A percentile compares a stretch with the other conserved stretches of the same genome.
phyloP scores from a whole-genome alignment of 2,329 filamentous ascomycete species.

The Monilinia polystroma region DNA sequence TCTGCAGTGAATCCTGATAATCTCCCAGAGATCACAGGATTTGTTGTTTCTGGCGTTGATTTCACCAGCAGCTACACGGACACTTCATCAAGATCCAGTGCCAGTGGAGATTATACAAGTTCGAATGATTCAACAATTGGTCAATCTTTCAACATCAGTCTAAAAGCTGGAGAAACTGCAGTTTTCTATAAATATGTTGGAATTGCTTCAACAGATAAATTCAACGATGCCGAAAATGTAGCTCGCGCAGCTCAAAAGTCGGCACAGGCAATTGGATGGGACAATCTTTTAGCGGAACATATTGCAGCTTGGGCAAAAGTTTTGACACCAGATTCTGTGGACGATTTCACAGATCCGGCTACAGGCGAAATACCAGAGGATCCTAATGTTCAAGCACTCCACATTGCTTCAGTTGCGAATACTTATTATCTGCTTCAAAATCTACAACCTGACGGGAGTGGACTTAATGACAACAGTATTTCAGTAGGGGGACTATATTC shows the following conservation, averaged over 20 bases:
- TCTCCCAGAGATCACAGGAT: constrained; percentile 62
- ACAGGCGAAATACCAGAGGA: constrained; percentile 59
- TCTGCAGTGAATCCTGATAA: constrained; percentile 63
- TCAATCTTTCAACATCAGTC: constrained; percentile 54
- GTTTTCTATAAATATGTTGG: constrained; percentile 67
- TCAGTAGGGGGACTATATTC: constrained; percentile 66
- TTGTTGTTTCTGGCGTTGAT: constrained; percentile 52
- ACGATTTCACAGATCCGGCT: constrained; percentile 57
- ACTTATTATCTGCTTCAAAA: constrained; percentile 58
- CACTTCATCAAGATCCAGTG: constrained; percentile 37
- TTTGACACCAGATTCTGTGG: constrained; percentile 60
- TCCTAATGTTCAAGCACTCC: constrained; percentile 53
- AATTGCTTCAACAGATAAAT: constrained; percentile 67
- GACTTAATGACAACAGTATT: constrained; percentile 62
- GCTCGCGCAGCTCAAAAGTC: constrained; percentile 55
- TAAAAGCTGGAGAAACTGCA: constrained; percentile 53
- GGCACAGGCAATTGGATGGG: constrained; percentile 54
- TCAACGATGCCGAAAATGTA: constrained; percentile 53
- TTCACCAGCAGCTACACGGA: constrained; percentile 42
- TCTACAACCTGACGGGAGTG: constrained; percentile 46
- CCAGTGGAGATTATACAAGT: constrained; percentile 47
- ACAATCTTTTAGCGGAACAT: constrained; percentile 55
- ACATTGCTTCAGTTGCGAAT: constrained; percentile 55
- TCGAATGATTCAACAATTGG: constrained; percentile 63
- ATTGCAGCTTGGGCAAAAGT: constrained; percentile 60